Percentiles rank a stretch among this genome's conserved stretches.
Evolutionary conservation across 2,329 filamentous ascomycete species (phyloP).

Genomic region (Pseudocercospora crystallina): DNA sequence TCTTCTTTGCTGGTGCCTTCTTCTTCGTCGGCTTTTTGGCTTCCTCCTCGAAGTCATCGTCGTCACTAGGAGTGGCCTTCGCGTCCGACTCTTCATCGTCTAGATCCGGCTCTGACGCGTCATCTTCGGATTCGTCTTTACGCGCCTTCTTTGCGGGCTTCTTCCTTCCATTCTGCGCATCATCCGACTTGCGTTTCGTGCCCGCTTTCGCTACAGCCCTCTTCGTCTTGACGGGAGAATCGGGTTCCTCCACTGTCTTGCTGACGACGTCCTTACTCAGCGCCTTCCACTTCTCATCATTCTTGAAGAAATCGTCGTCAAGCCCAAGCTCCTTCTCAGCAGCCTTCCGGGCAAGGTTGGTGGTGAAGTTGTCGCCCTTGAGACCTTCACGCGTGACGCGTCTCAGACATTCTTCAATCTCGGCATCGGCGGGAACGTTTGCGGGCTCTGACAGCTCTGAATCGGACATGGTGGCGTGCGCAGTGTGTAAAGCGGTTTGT

Average conservation of each 20-base stretch:
- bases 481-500: background rate
- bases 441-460: constrained; percentile 22
- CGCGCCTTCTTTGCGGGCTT: constrained; percentile 22
- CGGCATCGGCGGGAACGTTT: constrained; percentile 36
- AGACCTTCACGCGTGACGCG: constrained; percentile 42
- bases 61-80: constrained; percentile 9
- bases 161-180: constrained; percentile 6
- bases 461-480: constrained; percentile 25
- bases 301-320: constrained; percentile 56
- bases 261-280: constrained; percentile 55
- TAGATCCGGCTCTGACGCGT: constrained; percentile 10
- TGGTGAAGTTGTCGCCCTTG: constrained; percentile 53
- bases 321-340: constrained; percentile 55
- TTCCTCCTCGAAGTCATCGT: constrained; percentile 7
- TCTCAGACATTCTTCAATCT: constrained; percentile 42
- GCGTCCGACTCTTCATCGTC: constrained; percentile 15
- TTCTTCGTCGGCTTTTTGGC: constrained; percentile 5
- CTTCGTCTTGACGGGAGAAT: constrained; percentile 23
- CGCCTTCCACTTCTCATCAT: constrained; percentile 53
- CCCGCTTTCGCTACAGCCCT: constrained; percentile 24
- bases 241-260: constrained; percentile 46
- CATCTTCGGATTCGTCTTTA: constrained; percentile 20
- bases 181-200: constrained; percentile 34
- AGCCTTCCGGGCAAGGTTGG: constrained; percentile 56
- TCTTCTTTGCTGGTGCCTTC: constrained; percentile 16